Evolutionary conservation across 495 filamentous ascomycete genomes (phyloP), one percentile per base, ranked within the genome.

Genomic region (Aspergillus affinis): DNA sequence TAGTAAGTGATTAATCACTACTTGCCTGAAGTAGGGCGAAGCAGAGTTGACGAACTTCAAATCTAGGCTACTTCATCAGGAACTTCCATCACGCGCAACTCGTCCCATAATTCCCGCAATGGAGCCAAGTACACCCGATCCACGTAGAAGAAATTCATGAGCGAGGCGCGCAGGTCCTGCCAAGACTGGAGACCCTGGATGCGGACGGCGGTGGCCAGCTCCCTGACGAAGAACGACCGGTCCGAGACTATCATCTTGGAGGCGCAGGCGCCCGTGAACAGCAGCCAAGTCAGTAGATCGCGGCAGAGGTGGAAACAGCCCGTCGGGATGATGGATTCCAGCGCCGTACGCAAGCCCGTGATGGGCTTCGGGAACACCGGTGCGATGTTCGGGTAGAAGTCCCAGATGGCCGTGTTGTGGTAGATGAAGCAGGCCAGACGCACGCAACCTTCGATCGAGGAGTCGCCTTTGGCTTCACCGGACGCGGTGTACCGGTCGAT

Each of bases 401-500:
- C 72, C 78, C 78, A 80, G 60, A 79, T 77, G 36, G 69, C 69
- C 41, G 66, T 77, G 64, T 79, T 80, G 67, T 80, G 78, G 69
- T 76, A 80, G 6, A 78, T 59, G 2, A 80, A 69, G 48, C 73
- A 73, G 19, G 76, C 76, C 9, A 78, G 71, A 19, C 78, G 78
- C 26, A 69, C 67, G 59, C 74, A 75, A 52, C 78, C 78, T 56
- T 79, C 76, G 62, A 79, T 77, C 8, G 72, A 71, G 59, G 73
- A 70, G 58, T 80, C 78, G 10, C 84, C 85, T 54, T 81, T 83
- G 10, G 84, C 78, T 17, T 83, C 84, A 47, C 86, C 86, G 54
- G 84, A 85, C 32, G 84, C 72, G 0, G 83, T 86, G 64, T 86
- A 89, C 12, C 78, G 76, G 57, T 79, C 78, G 49, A 54, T 58